Evolutionary conservation across 495 filamentous ascomycete genomes (phyloP).

Genomic region (Usnea hakonensis): DNA sequence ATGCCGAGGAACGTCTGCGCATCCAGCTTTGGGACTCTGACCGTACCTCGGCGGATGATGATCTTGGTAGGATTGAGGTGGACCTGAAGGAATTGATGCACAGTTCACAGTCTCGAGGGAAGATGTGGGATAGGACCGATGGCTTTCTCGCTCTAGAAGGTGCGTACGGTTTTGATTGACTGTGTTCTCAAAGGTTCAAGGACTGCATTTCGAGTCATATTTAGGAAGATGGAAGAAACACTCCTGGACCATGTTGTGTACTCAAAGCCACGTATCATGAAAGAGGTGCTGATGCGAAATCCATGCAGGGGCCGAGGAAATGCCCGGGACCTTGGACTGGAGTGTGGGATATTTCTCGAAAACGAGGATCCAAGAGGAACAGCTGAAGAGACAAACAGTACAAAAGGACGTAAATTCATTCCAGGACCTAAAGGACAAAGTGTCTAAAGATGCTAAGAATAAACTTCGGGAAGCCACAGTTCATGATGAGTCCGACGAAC

Average conservation of each 20-base stretch:
- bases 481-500: slow-evolving; percentile 44
- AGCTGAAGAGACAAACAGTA: slow-evolving; percentile 48
- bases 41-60: slow-evolving; percentile 59
- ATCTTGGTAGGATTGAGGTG: slow-evolving; percentile 60
- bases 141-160: slow-evolving; percentile 50
- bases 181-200: neutral
- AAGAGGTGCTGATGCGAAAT: neutral
- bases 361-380: slow-evolving; percentile 45
- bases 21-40: slow-evolving; percentile 70
- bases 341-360: slow-evolving; percentile 65
- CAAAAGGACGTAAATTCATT: slow-evolving; percentile 42
- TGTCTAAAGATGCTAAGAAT: slow-evolving; percentile 41
- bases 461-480: slow-evolving; percentile 56
- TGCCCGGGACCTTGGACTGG: slow-evolving; percentile 65
- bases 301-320: slow-evolving; percentile 39
- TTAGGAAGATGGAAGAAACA: neutral
- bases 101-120: slow-evolving; percentile 42
- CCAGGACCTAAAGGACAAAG: slow-evolving; percentile 46
- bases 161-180: neutral
- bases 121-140: slow-evolving; percentile 51
- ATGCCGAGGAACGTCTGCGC: slow-evolving; percentile 59
- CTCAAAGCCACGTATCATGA: neutral
- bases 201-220: neutral
- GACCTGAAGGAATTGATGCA: slow-evolving; percentile 58
- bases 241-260: neutral